phyloP scores from a whole-genome alignment of 2,329 filamentous ascomycete species.

The Sclerotinia subarctica region DNA sequence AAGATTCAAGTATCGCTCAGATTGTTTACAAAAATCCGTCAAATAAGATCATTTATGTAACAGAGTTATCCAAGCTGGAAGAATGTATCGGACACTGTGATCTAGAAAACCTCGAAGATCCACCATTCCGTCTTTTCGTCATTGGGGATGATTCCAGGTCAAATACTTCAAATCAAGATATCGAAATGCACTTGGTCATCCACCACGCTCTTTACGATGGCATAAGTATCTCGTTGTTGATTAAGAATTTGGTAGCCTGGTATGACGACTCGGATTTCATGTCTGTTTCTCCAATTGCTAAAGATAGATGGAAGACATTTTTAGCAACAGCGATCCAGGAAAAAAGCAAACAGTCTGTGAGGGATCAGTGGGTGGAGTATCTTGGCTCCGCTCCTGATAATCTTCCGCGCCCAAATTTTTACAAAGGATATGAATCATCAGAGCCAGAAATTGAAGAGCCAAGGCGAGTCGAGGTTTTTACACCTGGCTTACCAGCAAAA shows the following conservation, averaged over 20 bases:
- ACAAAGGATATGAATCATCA: not conserved
- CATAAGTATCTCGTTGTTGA: constrained; percentile 66
- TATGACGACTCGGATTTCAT: constrained; percentile 38
- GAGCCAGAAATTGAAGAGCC: not conserved
- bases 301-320: constrained; percentile 43
- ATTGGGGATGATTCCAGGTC: not conserved
- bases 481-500: constrained; percentile 47
- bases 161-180: not conserved
- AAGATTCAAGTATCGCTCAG: constrained; percentile 59
- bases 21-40: constrained; percentile 48
- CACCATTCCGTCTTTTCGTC: constrained; percentile 33
- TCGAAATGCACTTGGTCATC: constrained; percentile 52
- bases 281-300: constrained; percentile 39
- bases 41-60: constrained; percentile 38
- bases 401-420: not conserved
- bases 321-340: not conserved
- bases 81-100: constrained; percentile 10
- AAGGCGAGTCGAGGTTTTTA: constrained; percentile 43
- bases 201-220: constrained; percentile 91
- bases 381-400: not conserved
- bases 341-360: not conserved
- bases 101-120: constrained; percentile 24
- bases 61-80: constrained; percentile 4
- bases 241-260: constrained; percentile 51
- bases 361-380: constrained; percentile 18